These are phyloP conservation scores for Lotus japonicus DNA, from an alignment of 306 rosid species.

Conservation along the genomic window DNA sequence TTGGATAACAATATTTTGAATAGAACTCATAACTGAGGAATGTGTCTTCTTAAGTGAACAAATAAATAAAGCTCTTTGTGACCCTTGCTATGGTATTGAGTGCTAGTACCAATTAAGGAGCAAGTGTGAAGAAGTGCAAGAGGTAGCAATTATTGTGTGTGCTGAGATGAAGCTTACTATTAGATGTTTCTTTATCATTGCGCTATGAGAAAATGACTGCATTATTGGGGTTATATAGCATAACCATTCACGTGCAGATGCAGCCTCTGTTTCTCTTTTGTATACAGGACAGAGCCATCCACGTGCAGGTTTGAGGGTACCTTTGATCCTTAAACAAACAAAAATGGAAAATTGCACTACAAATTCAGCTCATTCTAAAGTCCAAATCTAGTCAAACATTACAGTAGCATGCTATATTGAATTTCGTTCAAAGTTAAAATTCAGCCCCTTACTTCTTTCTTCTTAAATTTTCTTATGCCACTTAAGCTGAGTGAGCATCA, in stretches of 20 bases:
- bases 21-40: neutral
- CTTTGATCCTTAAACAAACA: neutral
- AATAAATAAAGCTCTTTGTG: too few relatives aligned
- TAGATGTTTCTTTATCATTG: too few relatives aligned
- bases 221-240: neutral
- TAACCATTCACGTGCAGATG: slow-evolving; percentile 12
- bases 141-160: too few relatives aligned
- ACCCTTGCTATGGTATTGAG: too few relatives aligned
- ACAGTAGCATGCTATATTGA: neutral
- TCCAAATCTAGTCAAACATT: neutral
- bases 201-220: too few relatives aligned
- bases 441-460: neutral
- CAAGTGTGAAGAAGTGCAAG: too few relatives aligned
- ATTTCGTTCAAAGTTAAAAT: neutral
- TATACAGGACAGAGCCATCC: neutral
- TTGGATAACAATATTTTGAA: neutral
- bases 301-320: neutral
- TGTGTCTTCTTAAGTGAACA: too few relatives aligned
- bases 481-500: neutral
- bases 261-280: neutral
- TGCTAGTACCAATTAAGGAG: too few relatives aligned
- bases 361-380: neutral
- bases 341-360: neutral
- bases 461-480: neutral
- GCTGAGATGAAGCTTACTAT: too few relatives aligned